Conservation (phyloP, 768 basidiomycete species). For the Sutorius australiensis region DNA sequence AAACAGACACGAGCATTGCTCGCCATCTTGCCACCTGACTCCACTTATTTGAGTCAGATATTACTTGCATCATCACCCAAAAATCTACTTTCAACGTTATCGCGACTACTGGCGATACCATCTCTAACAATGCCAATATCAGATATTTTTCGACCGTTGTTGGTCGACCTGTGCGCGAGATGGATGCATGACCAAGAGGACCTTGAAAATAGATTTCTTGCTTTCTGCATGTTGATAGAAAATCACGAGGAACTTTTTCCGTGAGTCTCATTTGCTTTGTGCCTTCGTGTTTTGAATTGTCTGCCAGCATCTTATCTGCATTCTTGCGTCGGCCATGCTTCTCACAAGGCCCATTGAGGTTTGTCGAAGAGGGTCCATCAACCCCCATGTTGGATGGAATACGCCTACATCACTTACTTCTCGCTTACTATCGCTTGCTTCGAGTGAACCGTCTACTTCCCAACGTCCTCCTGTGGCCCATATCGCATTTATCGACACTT, state of each 20-base stretch:
- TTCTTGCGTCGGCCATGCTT: conserved; percentile 44
- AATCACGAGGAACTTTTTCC: conserved; percentile 68
- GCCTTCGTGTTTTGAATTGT: background rate
- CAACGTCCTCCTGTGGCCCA: conserved; percentile 55
- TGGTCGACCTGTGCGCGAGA: conserved; percentile 74
- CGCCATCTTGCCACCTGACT: conserved; percentile 40
- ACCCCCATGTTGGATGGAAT: conserved; percentile 34
- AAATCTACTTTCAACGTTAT: conserved; percentile 52
- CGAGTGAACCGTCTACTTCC: conserved; percentile 71
- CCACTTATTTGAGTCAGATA: conserved; percentile 38
- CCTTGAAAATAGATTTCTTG: conserved; percentile 50
- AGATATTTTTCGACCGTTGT: conserved; percentile 66
- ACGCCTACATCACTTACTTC: conserved; percentile 64
- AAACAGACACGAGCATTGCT: conserved; percentile 51
- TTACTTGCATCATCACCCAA: conserved; percentile 36
- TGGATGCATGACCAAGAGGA: conserved; percentile 64
- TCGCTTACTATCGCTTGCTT: conserved; percentile 80
- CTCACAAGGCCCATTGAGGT: conserved; percentile 53
- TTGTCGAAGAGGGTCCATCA: conserved; percentile 31
- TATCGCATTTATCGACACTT: conserved; percentile 39
- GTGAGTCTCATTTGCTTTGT: conserved; percentile 39
- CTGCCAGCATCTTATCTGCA: conserved; percentile 50
- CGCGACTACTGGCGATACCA: conserved; percentile 56
- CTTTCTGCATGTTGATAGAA: conserved; percentile 62
- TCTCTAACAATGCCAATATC: conserved; percentile 63